Percentiles rank a stretch among this genome's conserved stretches.
phyloP scores from a whole-genome alignment of 768 basidiomycete species.

The Rhodocollybia butyracea region DNA sequence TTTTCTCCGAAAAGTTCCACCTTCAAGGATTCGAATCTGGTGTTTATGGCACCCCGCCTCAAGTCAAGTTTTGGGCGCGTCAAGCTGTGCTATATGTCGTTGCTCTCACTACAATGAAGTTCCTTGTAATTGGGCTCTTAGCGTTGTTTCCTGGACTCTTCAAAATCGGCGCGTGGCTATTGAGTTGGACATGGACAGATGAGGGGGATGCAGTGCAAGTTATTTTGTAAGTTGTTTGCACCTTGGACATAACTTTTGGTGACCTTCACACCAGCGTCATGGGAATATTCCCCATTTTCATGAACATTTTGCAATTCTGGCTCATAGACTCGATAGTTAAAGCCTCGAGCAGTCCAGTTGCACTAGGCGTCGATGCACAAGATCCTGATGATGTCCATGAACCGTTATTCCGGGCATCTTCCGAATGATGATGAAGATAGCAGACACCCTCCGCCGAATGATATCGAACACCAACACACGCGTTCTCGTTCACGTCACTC shows the following conservation, averaged over 20 bases:
- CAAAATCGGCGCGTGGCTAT: slow-evolving; percentile 78
- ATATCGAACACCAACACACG: slow-evolving; percentile 45
- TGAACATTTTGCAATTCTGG: slow-evolving; percentile 94
- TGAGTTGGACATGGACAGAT: slow-evolving; percentile 72
- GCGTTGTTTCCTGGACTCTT: slow-evolving; percentile 69
- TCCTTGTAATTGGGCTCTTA: slow-evolving; percentile 79
- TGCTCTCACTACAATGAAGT: slow-evolving; percentile 83
- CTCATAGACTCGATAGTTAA: slow-evolving; percentile 93
- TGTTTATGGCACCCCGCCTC: slow-evolving; percentile 85
- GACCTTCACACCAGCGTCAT: slow-evolving; percentile 54
- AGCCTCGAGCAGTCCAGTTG: slow-evolving; percentile 43
- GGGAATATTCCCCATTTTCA: slow-evolving; percentile 86
- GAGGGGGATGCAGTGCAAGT: slow-evolving; percentile 67
- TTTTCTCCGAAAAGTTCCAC: slow-evolving; percentile 60
- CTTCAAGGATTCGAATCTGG: slow-evolving; percentile 84
- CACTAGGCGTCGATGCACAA: slow-evolving; percentile 37
- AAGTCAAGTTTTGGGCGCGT: slow-evolving; percentile 64
- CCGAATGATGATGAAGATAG: slow-evolving; percentile 47
- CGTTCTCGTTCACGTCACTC: slow-evolving; percentile 28
- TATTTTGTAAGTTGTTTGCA: slow-evolving; percentile 60
- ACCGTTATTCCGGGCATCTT: slow-evolving; percentile 55
- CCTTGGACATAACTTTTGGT: neutral
- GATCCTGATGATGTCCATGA: slow-evolving; percentile 46
- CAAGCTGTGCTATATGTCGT: slow-evolving; percentile 83
- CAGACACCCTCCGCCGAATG: slow-evolving; percentile 22